A percentile compares a stretch with the other conserved stretches of the same genome.
Conservation (phyloP, 139 green algal species). For the Edaphochlamys debaryana region DNA sequence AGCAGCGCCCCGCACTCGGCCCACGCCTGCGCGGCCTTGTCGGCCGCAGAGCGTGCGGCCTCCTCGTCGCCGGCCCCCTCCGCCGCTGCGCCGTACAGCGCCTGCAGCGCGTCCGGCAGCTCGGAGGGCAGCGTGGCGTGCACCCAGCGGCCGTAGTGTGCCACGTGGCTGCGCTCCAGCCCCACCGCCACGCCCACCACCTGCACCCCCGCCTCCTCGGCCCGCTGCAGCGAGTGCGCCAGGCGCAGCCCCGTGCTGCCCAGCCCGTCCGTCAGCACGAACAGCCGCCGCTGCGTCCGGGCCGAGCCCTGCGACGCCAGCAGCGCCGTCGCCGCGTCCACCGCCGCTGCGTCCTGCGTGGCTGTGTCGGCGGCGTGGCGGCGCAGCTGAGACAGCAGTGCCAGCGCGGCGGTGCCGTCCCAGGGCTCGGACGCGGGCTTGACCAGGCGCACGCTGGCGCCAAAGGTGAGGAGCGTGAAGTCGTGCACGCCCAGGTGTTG, state of each 20-base stretch:
- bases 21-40: conserved; percentile 17
- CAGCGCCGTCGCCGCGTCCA: too few relatives aligned
- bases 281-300: conserved; percentile 45
- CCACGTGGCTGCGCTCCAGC: conserved; percentile 49
- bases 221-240: too few relatives aligned
- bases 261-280: conserved; percentile 56
- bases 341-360: conserved; percentile 46
- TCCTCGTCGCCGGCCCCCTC: too few relatives aligned
- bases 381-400: conserved; percentile 20
- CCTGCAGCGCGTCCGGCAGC: conserved; percentile 55
- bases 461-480: conserved; percentile 54
- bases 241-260: conserved; percentile 52
- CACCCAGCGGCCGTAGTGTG: conserved; percentile 49
- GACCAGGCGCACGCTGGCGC: conserved; percentile 22
- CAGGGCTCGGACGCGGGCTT: conserved; percentile 47
- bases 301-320: neutral
- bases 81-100: conserved; percentile 27
- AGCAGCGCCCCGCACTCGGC: conserved; percentile 34
- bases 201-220: too few relatives aligned
- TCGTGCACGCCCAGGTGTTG: conserved; percentile 27
- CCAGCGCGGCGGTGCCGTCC: too few relatives aligned
- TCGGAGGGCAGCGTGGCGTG: conserved; percentile 42
- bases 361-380: neutral
- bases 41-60: neutral
- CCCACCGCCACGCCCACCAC: too few relatives aligned